These are phyloP conservation scores for Populus simonii DNA, from an alignment of 345 rosid genomes.

Conservation along the genomic window DNA sequence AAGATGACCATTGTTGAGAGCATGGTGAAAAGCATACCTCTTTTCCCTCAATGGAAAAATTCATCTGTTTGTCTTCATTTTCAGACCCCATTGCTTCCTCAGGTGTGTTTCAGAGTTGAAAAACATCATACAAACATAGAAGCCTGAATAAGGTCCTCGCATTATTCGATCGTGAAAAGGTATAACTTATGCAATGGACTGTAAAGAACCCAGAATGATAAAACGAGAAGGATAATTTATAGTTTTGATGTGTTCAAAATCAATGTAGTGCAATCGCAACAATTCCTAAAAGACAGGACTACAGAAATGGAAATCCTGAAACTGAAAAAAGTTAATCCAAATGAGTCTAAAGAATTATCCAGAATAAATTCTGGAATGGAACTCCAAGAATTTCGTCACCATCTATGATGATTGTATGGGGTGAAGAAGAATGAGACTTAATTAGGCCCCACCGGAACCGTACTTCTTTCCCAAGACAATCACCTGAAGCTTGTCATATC, in stretches of 20 bases:
- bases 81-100: no score
- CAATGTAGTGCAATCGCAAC: neutral
- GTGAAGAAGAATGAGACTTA: neutral
- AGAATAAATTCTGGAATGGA: neutral
- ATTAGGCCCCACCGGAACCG: conserved; percentile 29
- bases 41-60: no score
- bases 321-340: neutral
- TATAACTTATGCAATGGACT: no score
- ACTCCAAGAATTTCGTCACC: neutral
- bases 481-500: conserved; percentile 35
- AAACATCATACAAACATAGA: no score
- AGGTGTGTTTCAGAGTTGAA: no score
- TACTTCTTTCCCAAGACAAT: conserved; percentile 24
- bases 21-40: no score
- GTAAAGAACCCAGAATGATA: neutral
- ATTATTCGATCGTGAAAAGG: no score
- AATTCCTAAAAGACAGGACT: neutral
- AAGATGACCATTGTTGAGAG: no score
- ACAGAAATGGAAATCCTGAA: neutral
- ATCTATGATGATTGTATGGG: neutral
- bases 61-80: no score
- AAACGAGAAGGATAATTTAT: neutral
- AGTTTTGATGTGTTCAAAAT: neutral
- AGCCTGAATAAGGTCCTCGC: no score
- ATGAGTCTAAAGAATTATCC: neutral